Evolutionary conservation across 805 yeast species (phyloP).

Genomic region (Wickerhamomyces canadensis): DNA sequence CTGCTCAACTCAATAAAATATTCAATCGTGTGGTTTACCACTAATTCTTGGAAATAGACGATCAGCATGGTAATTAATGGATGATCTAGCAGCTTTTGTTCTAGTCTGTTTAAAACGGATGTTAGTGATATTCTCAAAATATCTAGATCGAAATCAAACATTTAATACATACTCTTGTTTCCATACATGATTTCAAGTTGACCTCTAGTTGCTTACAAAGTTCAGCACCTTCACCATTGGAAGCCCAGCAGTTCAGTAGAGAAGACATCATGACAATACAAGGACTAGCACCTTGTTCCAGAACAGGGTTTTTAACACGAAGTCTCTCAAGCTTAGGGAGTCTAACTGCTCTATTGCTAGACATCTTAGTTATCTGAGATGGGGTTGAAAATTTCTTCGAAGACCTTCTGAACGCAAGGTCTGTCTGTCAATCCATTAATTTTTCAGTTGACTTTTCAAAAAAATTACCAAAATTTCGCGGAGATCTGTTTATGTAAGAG

Average conservation of each 20-base stretch:
- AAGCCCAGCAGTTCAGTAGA: slow-evolving; percentile 91
- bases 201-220: slow-evolving; percentile 60
- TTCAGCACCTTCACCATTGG: slow-evolving; percentile 78
- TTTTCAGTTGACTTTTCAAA: too few relatives aligned
- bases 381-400: too few relatives aligned
- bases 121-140: slow-evolving; percentile 13
- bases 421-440: too few relatives aligned
- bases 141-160: slow-evolving; percentile 1
- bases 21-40: slow-evolving; percentile 44
- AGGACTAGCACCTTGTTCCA: slow-evolving; percentile 55
- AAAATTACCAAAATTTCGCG: too few relatives aligned
- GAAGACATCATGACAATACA: slow-evolving; percentile 81
- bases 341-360: slow-evolving; percentile 33
- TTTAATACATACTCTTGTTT: slow-evolving; percentile 27
- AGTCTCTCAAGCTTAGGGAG: slow-evolving; percentile 73
- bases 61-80: slow-evolving; percentile 49
- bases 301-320: slow-evolving; percentile 59
- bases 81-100: slow-evolving; percentile 28
- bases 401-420: too few relatives aligned
- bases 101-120: slow-evolving; percentile 8
- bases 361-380: too few relatives aligned
- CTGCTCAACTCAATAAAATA: too few relatives aligned
- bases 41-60: slow-evolving; percentile 43
- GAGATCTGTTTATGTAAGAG: too few relatives aligned
- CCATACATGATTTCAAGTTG: slow-evolving; percentile 74